Base-by-base conservation (phyloP, 257 asterid species). In the Solanum stenotomum region DNA sequence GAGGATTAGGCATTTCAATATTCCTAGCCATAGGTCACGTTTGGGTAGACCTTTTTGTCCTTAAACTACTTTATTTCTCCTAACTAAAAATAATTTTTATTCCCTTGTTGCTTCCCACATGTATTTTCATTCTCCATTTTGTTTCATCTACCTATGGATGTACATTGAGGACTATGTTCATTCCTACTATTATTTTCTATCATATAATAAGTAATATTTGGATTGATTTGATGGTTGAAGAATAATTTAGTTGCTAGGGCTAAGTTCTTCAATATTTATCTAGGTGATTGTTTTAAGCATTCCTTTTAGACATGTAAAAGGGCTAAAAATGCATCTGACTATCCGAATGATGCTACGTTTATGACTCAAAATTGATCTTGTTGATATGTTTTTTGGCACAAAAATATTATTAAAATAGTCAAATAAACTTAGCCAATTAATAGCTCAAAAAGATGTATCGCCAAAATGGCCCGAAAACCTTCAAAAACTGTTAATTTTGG, bases 1-100 rank as follows among this genome's bases (percentile, higher is more conserved):
- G 61, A 93, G 95, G 44, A 91, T 95, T 20, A 93, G 99, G 89
- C 98, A 93, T 89, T 96, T 96, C 87, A 93, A 92, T 4, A 88
- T 96, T 27, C 98, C 98, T 16, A 95, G 96, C 40, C 98, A 94
- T 71, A 92, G 91, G 88, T 84, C 93, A 85, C 91, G 91, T 72
- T 75, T 74, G 46, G 93, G 92, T 72, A 91, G 94, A 83, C 89
- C 96, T 5, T 96, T 96, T 85, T 96, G 99, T 88, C 99, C 99
- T 4, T 95, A 88, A 86, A 29, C 76, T 74, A 33, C 40, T 74
- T 74, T 6, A 18, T 33, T 79, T 67, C n/a, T 31, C n/a, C 15
- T 23, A 65, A 25, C 37, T 79, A 0, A 27, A 29, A 81, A 81
- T 46, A 16, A 20, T 35, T 35, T 75, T 20, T 34, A 4, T 78